A percentile compares a stretch with the other conserved stretches of the same genome.
These are phyloP conservation scores for Boletellus ananas DNA, from an alignment of 768 basidiomycete genomes.

Conservation along the genomic window DNA sequence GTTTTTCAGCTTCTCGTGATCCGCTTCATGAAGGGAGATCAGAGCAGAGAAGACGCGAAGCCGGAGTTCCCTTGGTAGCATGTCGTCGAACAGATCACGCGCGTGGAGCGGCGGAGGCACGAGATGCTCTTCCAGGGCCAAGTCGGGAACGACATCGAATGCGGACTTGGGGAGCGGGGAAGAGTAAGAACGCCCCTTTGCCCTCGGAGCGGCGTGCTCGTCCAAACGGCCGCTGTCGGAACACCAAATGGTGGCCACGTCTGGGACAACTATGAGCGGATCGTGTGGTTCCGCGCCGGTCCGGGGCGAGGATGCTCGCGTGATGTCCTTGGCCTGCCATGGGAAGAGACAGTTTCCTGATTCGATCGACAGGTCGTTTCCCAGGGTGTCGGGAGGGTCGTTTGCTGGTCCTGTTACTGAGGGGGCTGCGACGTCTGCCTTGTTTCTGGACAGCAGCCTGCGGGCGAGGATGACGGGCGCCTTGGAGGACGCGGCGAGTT, in stretches of 20 bases:
- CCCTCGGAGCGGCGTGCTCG: constrained; percentile 30
- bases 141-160: constrained; percentile 53
- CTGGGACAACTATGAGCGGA: constrained; percentile 3
- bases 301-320: constrained; percentile 11
- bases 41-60: constrained; percentile 56
- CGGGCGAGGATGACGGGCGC: constrained; percentile 51
- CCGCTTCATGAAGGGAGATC: constrained; percentile 55
- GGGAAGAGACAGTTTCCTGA: constrained; percentile 38
- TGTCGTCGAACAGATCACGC: constrained; percentile 64
- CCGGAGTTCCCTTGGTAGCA: constrained; percentile 68
- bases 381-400: constrained; percentile 9
- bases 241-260: constrained; percentile 9
- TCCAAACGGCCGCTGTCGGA: constrained; percentile 16
- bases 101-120: constrained; percentile 42
- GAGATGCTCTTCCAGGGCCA: constrained; percentile 46
- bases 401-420: constrained; percentile 2
- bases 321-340: constrained; percentile 38
- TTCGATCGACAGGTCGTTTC: constrained; percentile 23
- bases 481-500: constrained; percentile 40
- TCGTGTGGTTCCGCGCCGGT: constrained; percentile 15
- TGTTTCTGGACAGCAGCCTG: constrained; percentile 49
- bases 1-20: constrained; percentile 43
- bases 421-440: constrained; percentile 15
- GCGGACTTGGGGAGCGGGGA: constrained; percentile 59
- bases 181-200: constrained; percentile 60